Evolutionary conservation across 2,329 filamentous ascomycete species (phyloP).

Genomic region (Cercospora sojina): DNA sequence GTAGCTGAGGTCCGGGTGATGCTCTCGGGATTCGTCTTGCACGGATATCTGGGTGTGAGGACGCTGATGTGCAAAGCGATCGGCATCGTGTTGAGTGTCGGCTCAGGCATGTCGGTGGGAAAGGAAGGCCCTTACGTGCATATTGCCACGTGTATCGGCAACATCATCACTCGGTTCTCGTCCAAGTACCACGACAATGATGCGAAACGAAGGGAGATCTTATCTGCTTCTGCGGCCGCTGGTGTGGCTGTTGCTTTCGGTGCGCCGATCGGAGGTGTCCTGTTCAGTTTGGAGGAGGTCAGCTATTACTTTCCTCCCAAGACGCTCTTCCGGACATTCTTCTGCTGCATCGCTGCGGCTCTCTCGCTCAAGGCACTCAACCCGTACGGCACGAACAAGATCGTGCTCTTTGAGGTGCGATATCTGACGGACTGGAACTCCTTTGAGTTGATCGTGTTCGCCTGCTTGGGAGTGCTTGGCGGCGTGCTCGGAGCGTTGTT

Average conservation of each 20-base stretch:
- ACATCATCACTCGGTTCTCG: conserved; percentile 92
- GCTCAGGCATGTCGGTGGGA: conserved; percentile 87
- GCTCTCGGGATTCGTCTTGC: conserved; percentile 93
- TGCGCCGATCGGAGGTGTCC: conserved; percentile 81
- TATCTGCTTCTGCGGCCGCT: conserved; percentile 89
- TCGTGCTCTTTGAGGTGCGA: conserved; percentile 92
- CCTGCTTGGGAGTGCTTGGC: conserved; percentile 81
- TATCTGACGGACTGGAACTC: conserved; percentile 90
- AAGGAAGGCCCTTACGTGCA: conserved; percentile 98
- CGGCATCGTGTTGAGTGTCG: conserved; percentile 81
- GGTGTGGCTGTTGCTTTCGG: conserved; percentile 95
- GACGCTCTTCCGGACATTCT: conserved; percentile 95
- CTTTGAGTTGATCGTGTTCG: conserved; percentile 84
- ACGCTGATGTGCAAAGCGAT: conserved; percentile 83
- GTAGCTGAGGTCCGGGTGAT: conserved; percentile 98
- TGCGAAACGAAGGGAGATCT: conserved; percentile 84
- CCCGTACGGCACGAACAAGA: conserved; percentile 93
- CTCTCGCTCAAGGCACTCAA: conserved; percentile 92
- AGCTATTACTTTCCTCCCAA: conserved; percentile 97
- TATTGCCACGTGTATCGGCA: conserved; percentile 91
- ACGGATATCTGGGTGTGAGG: conserved; percentile 87
- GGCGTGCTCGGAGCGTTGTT: conserved; percentile 85
- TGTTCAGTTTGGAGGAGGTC: conserved; percentile 94
- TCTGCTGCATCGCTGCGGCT: conserved; percentile 90
- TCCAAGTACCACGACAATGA: conserved; percentile 92